Base-by-base conservation (phyloP, 495 filamentous ascomycete species). In the Monascus purpureus region DNA sequence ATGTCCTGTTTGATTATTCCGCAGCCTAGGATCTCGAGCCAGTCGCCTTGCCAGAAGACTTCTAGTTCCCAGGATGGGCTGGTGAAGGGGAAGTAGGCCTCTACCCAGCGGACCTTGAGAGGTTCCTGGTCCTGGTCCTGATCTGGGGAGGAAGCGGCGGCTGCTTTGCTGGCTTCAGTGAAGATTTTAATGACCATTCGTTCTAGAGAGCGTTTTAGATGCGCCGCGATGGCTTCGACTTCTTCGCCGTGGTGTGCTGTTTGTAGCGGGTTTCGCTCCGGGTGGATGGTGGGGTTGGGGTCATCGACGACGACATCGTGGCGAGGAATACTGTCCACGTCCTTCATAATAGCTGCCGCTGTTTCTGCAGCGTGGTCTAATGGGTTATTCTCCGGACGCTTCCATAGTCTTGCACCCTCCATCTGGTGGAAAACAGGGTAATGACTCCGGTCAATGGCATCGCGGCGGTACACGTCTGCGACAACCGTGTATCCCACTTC, bases 391-490 rank as follows among this genome's bases (percentile, higher is more conserved):
- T 61, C 57, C 5, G 70, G 59, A 8, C 85, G 73, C 53, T 92
- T 82, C 90, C 90, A 97, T 36, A 85, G 75, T 40, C 77, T 67
- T 6, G 88, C 87, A 9, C 85, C 92, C 50, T 97, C 90, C 85
- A 96, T 95, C 60, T 97, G 90, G 58, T 97, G 92, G 56, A 97
- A 97, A 35, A 94, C 70, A 2, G 90, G 90, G 63, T 94, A 95
- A 54, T 97, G 90, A 42, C 73, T 82, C 32, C 82, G 75, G 52
- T 97, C 90, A 46, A 97, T 77, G 17, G 87, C 86, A 68, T 97
- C 90, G 36, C 90, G 71, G 13, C 90, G 75, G 57, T 96, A 97
- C 8, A 97, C 90, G 53, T 97, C 90, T n/a, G 86, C 92, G 38
- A 76, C 77, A 45, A 96, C 79, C 6, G 92, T 77, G 47, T 81